These are phyloP conservation scores for Cryptococcus neoformans DNA, from an alignment of 1,284 basidiomycete genomes.

Conservation along the genomic window DNA sequence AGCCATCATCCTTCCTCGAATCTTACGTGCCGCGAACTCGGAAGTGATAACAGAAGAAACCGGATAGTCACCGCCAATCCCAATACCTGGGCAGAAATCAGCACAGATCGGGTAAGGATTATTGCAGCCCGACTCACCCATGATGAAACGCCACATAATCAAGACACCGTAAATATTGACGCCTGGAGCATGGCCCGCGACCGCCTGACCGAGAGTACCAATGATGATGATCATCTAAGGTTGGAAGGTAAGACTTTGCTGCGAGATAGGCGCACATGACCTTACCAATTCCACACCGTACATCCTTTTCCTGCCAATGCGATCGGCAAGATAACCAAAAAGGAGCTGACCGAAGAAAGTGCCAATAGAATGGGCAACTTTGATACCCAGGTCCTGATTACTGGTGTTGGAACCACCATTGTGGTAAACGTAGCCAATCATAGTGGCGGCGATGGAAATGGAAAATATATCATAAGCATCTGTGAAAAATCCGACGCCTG, in stretches of 20 bases:
- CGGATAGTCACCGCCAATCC: constrained; percentile 59
- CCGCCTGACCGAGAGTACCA: constrained; percentile 53
- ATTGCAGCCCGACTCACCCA: constrained; percentile 43
- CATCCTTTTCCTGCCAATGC: constrained; percentile 52
- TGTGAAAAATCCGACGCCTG: constrained; percentile 47
- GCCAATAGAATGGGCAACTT: constrained; percentile 59
- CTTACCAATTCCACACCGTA: constrained; percentile 51
- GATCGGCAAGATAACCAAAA: constrained; percentile 52
- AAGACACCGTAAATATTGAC: constrained; percentile 68
- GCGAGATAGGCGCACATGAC: constrained; percentile 4
- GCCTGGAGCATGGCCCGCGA: constrained; percentile 58
- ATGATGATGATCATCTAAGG: constrained; percentile 46
- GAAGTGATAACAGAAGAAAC: constrained; percentile 55
- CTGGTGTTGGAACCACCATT: constrained; percentile 46
- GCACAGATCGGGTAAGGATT: no score
- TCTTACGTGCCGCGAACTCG: constrained; percentile 71
- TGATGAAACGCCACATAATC: constrained; percentile 60
- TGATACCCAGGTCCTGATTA: constrained; percentile 66
- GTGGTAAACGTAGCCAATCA: constrained; percentile 75
- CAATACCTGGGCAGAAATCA: constrained; percentile 3
- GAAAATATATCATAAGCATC: constrained; percentile 52
- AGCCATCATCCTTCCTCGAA: constrained; percentile 56
- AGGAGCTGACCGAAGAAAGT: constrained; percentile 52
- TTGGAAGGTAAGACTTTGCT: constrained; percentile 1
- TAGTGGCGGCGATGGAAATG: constrained; percentile 68